Conservation (phyloP, 371 early-diverging fungal species). For the Apophysomyces elegans region DNA sequence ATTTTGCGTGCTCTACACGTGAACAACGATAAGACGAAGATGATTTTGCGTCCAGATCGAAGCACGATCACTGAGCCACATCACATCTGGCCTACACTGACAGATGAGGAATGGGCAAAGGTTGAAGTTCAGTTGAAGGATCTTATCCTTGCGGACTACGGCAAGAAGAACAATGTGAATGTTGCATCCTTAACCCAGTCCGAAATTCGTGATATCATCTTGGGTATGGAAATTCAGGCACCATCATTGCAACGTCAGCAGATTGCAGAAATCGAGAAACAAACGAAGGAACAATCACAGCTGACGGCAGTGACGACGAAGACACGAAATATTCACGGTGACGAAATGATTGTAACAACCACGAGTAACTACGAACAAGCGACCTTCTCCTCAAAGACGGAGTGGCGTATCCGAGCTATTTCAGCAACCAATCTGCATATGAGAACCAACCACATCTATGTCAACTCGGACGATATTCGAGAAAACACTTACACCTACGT, state of each 20-base stretch:
- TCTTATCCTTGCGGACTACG: slow-evolving; percentile 97
- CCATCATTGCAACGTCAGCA: slow-evolving; percentile 97
- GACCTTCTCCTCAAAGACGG: slow-evolving; percentile 97
- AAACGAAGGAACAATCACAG: slow-evolving; percentile 90
- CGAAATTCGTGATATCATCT: slow-evolving; percentile 98
- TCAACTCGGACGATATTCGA: slow-evolving; percentile 92
- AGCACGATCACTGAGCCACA: slow-evolving; percentile 92
- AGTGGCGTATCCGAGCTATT: slow-evolving; percentile 98
- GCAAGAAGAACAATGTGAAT: slow-evolving; percentile 98
- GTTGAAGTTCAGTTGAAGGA: slow-evolving; percentile 97
- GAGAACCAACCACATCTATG: slow-evolving; percentile 96
- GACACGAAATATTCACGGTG: slow-evolving; percentile 97
- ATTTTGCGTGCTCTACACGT: slow-evolving; percentile 97
- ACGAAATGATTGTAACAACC: slow-evolving; percentile 97
- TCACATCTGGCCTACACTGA: slow-evolving; percentile 96
- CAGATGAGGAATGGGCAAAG: slow-evolving; percentile 98
- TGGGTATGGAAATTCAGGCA: slow-evolving; percentile 99
- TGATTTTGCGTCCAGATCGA: slow-evolving; percentile 94
- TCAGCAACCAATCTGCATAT: slow-evolving; percentile 93
- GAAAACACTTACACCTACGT: slow-evolving; percentile 92
- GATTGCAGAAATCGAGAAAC: slow-evolving; percentile 97
- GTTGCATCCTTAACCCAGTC: slow-evolving; percentile 94
- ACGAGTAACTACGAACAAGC: slow-evolving; percentile 97
- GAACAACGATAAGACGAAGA: slow-evolving; percentile 95
- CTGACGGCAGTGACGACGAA: slow-evolving; percentile 95